Percentiles rank a stretch among this genome's conserved stretches.
phyloP scores from a whole-genome alignment of 805 yeast species.

The Candida awuae region DNA sequence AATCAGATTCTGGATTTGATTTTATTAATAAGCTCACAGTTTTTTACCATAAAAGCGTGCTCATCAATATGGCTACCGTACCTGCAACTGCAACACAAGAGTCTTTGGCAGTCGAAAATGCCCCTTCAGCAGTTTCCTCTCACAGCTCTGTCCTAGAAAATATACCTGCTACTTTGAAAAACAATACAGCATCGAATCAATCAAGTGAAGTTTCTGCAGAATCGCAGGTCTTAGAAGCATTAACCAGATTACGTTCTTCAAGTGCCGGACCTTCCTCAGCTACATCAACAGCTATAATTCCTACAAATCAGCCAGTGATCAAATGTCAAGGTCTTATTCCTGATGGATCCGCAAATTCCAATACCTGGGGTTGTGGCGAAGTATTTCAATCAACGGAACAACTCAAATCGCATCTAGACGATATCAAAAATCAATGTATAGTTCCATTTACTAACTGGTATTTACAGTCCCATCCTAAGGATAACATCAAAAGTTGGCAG shows the following conservation, averaged over 20 bases:
- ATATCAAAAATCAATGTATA: not conserved
- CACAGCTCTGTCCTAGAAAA: no score
- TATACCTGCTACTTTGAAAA: not conserved
- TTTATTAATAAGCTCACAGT: no score
- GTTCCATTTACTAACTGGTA: not conserved
- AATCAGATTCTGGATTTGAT: no score
- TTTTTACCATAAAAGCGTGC: no score
- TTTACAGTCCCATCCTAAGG: not conserved
- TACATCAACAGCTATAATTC: not conserved
- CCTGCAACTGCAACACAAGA: no score
- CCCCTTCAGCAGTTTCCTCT: no score
- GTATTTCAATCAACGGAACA: not conserved
- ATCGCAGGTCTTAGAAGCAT: conserved; percentile 6
- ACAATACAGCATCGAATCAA: no score
- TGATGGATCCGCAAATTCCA: not conserved
- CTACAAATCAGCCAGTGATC: not conserved
- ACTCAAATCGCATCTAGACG: not conserved
- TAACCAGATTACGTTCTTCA: conserved; percentile 5
- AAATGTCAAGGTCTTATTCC: not conserved
- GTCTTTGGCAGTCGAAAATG: no score
- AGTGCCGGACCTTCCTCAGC: not conserved
- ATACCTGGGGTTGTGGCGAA: conserved; percentile 11
- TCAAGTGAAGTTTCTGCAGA: no score
- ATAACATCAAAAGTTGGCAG: not conserved
- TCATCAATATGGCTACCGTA: no score